Evolutionary conservation across 1,284 basidiomycete species (phyloP).

Genomic region (Abortiporus biennis): DNA sequence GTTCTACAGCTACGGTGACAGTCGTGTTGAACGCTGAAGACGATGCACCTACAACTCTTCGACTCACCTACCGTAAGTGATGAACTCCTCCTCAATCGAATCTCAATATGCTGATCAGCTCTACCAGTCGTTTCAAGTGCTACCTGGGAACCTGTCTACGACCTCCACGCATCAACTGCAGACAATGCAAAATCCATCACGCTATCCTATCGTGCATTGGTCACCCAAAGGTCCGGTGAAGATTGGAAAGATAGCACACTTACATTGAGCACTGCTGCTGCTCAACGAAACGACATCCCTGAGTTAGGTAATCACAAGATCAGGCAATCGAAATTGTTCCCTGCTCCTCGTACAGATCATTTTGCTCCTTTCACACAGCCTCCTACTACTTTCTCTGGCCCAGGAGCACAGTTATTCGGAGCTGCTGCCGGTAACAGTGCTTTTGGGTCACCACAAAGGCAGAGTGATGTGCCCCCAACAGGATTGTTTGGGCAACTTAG

Average conservation of each 20-base stretch:
- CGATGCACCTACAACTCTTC: conserved; percentile 13
- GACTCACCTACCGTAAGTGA: conserved; percentile 48
- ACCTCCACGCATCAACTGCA: conserved; percentile 44
- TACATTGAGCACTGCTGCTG: conserved; percentile 44
- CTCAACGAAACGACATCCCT: conserved; percentile 13
- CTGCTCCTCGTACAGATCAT: conserved; percentile 3
- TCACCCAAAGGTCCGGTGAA: conserved; percentile 53
- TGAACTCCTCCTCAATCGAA: not conserved
- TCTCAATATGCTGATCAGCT: not conserved
- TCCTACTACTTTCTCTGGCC: not conserved
- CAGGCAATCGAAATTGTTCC: conserved; percentile 16
- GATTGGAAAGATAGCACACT: conserved; percentile 44
- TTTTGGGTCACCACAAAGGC: not conserved
- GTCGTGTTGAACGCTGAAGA: conserved; percentile 32
- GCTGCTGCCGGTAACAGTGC: not conserved
- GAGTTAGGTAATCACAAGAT: conserved; percentile 7
- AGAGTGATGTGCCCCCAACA: not conserved
- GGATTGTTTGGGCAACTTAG: not conserved
- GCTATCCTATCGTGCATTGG: conserved; percentile 49
- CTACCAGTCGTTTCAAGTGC: conserved; percentile 42
- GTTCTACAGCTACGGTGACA: conserved; percentile 29
- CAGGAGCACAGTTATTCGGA: not conserved
- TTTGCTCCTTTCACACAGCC: not conserved
- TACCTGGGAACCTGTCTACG: conserved; percentile 49
- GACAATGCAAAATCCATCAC: conserved; percentile 35